Percentiles rank a stretch among this genome's conserved stretches.
Conservation (phyloP, 2,329 filamentous ascomycete genomes). For the Mycogone perniciosa region DNA sequence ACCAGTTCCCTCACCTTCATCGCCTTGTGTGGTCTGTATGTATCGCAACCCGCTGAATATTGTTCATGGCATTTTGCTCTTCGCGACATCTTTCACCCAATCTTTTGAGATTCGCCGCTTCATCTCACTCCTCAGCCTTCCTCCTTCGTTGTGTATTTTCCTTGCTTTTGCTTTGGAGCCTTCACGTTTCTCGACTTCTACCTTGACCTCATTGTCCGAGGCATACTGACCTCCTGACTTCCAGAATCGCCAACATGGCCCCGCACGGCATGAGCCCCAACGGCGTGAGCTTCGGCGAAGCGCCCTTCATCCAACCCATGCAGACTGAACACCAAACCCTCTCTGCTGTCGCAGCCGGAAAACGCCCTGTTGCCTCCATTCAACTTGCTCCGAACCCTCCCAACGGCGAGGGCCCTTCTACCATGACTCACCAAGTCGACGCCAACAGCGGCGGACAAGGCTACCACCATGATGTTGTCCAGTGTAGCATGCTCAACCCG, state of each 20-base stretch:
- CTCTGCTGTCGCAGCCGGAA: neutral
- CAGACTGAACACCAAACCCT: neutral
- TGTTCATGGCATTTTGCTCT: too few relatives aligned
- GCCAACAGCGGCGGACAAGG: neutral
- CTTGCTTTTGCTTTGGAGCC: neutral
- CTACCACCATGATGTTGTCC: neutral
- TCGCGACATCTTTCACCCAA: neutral
- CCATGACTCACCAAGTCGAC: neutral
- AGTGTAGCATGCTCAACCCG: constrained; percentile 8
- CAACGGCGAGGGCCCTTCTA: neutral
- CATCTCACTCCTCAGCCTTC: neutral
- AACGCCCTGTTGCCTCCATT: neutral
- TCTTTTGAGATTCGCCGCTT: neutral
- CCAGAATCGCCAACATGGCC: constrained; percentile 1
- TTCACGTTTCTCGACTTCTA: neutral
- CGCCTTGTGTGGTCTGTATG: neutral
- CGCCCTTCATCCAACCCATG: neutral
- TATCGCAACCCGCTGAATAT: neutral
- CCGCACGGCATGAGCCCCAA: neutral
- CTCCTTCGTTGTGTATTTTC: neutral
- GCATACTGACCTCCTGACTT: neutral
- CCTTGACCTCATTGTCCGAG: neutral
- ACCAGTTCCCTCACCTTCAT: neutral
- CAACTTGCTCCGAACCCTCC: neutral
- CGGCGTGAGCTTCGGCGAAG: constrained; percentile 3